Evolutionary conservation across 2,329 filamentous ascomycete species (phyloP).

Genomic region (Cladosporium sp.): DNA sequence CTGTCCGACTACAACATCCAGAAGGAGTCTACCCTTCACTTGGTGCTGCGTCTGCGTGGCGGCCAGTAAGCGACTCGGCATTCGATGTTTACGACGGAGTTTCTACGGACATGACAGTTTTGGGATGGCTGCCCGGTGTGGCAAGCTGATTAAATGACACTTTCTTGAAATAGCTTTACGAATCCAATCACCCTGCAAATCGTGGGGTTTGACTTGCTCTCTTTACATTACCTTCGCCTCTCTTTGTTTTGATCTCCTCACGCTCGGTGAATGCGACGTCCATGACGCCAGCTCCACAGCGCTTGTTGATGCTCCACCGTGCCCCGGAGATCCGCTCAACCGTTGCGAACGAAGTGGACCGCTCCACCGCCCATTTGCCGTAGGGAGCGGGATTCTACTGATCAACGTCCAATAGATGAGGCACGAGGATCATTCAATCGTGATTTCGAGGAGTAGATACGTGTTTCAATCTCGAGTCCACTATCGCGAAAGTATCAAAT

Average conservation of each 20-base stretch:
- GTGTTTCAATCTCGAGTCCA: no score
- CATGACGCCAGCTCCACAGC: slow-evolving; percentile 7
- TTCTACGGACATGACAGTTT: neutral
- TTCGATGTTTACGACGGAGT: slow-evolving; percentile 4
- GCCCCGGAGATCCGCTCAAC: neutral
- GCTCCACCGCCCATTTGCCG: neutral
- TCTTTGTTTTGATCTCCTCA: neutral
- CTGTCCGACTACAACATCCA: slow-evolving; percentile 93
- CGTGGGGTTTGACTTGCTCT: neutral
- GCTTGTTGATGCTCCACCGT: slow-evolving; percentile 3
- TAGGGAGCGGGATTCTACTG: no score
- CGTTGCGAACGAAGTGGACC: neutral
- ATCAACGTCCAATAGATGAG: no score
- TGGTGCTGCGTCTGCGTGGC: slow-evolving; percentile 56
- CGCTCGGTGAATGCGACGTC: slow-evolving; percentile 3
- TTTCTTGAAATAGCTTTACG: slow-evolving; percentile 6
- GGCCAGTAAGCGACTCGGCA: slow-evolving; percentile 38
- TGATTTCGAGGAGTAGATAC: no score
- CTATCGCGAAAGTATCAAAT: no score
- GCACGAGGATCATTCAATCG: no score
- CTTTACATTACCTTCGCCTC: neutral
- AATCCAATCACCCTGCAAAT: neutral
- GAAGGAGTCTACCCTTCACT: slow-evolving; percentile 58
- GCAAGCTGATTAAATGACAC: slow-evolving; percentile 5
- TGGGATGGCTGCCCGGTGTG: slow-evolving; percentile 3